Base-by-base conservation (phyloP, 345 rosid genomes). In the Citrus mangshanensis region DNA sequence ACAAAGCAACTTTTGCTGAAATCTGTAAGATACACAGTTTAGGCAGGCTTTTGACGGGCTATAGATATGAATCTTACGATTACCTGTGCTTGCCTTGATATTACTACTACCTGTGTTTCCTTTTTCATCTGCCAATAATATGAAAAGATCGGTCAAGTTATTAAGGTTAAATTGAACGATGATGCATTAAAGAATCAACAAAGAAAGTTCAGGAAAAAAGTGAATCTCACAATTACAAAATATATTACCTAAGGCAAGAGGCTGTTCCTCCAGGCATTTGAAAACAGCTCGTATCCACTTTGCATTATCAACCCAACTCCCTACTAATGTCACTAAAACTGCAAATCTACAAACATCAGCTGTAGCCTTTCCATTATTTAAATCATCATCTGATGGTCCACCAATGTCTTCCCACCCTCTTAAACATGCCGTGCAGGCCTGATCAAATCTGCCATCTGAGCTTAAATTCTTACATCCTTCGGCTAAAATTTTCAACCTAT, bases 331-430 rank as follows among this genome's bases (percentile, higher is more conserved):
- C 9, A 90, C 75, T 80, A 90, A 30, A 8, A 82, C 82, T 22
- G 89, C 88, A 82, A 86, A 86, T 66, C 84, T 81, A 63, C 92
- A 90, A 7, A 86, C 64, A 69, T 74, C 73, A 6, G 82, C 82
- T 58, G 69, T 82, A 59, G 12, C 65, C 35, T 69, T 74, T 0
- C 22, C 40, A n/a, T 60, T 35, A 28, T 79, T 68, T 3, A 14
- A 65, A 16, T 38, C 82, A 49, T 75, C 30, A 28, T 72, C 66
- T 0, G 76, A 73, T 51, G 83, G 75, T 77, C 74, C 81, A 54
- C 72, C 72, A 21, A 86, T 82, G 66, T 79, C 86, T 71, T 81
- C 77, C 92, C 92, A 89, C 30, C 66, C 77, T 73, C 77, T 77
- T 38, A 59, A 37, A 76, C 94, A 90, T 18, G 73, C 21, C 2